phyloP scores from a whole-genome alignment of 2,329 filamentous ascomycete genomes.

The Colletotrichum godetiae region DNA sequence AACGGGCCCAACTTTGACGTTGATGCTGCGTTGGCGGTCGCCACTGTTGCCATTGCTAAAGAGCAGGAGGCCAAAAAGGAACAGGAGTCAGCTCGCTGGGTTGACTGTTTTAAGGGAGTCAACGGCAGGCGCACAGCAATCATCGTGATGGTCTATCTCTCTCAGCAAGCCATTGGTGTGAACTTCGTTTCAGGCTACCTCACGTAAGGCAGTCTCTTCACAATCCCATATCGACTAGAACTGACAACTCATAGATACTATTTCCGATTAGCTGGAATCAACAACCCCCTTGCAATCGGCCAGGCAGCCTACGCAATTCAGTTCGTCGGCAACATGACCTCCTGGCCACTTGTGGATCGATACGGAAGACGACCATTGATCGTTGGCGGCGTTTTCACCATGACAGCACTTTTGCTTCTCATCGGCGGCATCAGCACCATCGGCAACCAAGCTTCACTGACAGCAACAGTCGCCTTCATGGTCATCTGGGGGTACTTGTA shows the following conservation, averaged over 20 bases:
- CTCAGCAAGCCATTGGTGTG: constrained; percentile 45
- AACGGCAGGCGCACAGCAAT: constrained; percentile 44
- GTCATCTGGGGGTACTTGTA: constrained; percentile 43
- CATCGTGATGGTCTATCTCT: constrained; percentile 45
- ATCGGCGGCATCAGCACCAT: constrained; percentile 46
- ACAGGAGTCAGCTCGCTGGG: constrained; percentile 37
- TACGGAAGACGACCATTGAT: constrained; percentile 45
- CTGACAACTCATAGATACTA: constrained; percentile 36
- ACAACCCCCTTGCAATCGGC: constrained; percentile 42
- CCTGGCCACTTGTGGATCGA: constrained; percentile 45
- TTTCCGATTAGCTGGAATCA: constrained; percentile 43
- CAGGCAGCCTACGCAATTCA: constrained; percentile 45
- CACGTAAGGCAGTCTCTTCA: constrained; percentile 44
- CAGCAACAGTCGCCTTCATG: constrained; percentile 44
- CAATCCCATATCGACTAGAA: neutral
- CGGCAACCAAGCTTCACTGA: constrained; percentile 36
- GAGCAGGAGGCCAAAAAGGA: constrained; percentile 40
- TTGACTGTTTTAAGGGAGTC: constrained; percentile 43
- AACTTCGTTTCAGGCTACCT: constrained; percentile 44
- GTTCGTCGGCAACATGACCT: constrained; percentile 44
- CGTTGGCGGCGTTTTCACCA: constrained; percentile 41
- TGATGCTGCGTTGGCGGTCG: constrained; percentile 38
- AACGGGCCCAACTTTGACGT: constrained; percentile 42
- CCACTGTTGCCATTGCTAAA: constrained; percentile 39
- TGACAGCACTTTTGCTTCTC: constrained; percentile 43